Base-by-base conservation (phyloP, 495 filamentous ascomycete genomes). In the Penicillium simplicissimum region DNA sequence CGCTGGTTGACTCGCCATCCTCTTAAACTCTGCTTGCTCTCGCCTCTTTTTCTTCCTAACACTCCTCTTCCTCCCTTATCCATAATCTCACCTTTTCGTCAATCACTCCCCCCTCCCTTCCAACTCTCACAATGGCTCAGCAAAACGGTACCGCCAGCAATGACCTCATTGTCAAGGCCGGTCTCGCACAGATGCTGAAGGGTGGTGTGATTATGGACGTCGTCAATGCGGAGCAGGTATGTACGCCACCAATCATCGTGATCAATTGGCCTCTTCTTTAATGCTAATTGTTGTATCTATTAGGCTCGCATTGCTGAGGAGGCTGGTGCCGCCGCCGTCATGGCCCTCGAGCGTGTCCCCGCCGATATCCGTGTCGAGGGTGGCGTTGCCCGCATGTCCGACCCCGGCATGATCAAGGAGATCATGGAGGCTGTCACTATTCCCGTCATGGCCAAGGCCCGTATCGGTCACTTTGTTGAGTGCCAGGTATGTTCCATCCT, bases 201-300 rank as follows among this genome's bases (percentile, higher is more conserved):
- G 95, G 95, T 73, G 95, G 95, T 63, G 95, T 98, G 38, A 98
- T 98, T 74, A 98, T 98, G 95, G 95, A 98, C 74, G 95, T 98
- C 57, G 93, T 97, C 40, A 93, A 93, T 72, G 90, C 93, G 17
- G 88, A 90, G 65, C 93, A 98, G 83, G 89, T 89, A 79, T 52
- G 67, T 43, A 23, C 11, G 11, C 23, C 37, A 56, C 23, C 21
- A 52, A 52, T 56, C 25, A 23, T 23, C 21, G 10, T 25, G 36
- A 15, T 34, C 38, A 21, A 37, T 55, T 42, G 19, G 13, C 33
- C 1, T 53, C 51, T 10, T n/a, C 1, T 14, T 7, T 6, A 7
- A 36, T 31, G 21, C 47, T 49, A 6, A 33, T 25, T 23, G 34
- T 33, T 53, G 36, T 38, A 4, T 15, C 57, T 34, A 3, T 5